Evolutionary conservation across 2,329 filamentous ascomycete genomes (phyloP), one percentile per base, ranked within the genome.

Genomic region (Cercospora beticola): DNA sequence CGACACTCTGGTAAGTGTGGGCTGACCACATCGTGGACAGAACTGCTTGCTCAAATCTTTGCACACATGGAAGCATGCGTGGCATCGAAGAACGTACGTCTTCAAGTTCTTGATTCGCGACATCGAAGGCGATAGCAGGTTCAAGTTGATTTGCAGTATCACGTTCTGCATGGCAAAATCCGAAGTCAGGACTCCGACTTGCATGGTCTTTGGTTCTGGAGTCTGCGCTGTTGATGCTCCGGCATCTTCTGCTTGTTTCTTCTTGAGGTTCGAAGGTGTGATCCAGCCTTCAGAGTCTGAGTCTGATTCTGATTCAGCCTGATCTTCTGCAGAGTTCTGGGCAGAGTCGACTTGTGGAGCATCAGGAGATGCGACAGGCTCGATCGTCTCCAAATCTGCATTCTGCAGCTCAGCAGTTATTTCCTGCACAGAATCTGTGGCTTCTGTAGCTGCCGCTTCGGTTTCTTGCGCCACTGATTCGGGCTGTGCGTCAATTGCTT

Each of bases 91-190:
- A 4, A 97, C 89, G 86, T 92, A 97, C 12, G 92, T 94, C 79
- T 93, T 94, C 72, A 98, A 86, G 68, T 91, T 89, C 43, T 89
- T 90, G 78, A 99, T 93, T 75, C 93, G 89, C 71, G 92, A 87
- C 69, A 98, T 84, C 16, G 88, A 86, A 0, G 92, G 87, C 0
- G 94, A 93, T 68, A 97, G 86, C 10, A 97, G 88, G 78, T 95
- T 92, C 60, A 99, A 87, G 82, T 97, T 97, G 84, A 98, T 96
- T 74, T 96, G 92, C 4, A 99, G 86, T 1, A 95, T 87, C 7
- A 98, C 93, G 79, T 98, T 98, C 82, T 98, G 94, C 92, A 99
- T 97, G 65, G 95, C 94, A 81, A 92, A 98, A 83, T 99, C 95
- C 66, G 91, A 93, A 1, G 95, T 98, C 77, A 98, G 90, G 56